These are phyloP conservation scores for Ophiostoma sp. DNA, from an alignment of 2,329 filamentous ascomycete genomes.

Conservation along the genomic window DNA sequence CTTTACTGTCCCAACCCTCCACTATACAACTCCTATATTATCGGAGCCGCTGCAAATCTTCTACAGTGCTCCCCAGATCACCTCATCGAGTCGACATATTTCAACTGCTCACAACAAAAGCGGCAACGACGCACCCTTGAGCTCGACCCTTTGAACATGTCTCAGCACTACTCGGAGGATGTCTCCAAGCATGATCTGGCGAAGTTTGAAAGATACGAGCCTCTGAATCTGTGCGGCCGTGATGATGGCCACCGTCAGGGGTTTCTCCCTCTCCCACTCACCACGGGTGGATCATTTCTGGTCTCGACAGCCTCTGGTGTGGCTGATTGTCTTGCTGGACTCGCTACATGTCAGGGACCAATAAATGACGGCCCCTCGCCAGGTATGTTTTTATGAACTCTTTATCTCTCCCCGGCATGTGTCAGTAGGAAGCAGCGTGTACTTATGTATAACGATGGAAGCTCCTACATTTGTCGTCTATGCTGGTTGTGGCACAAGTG, in stretches of 20 bases:
- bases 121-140: background rate
- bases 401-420: background rate
- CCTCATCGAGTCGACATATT: background rate
- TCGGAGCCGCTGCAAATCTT: conserved; percentile 21
- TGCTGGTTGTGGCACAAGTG: background rate
- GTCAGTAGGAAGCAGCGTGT: too few relatives aligned
- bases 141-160: background rate
- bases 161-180: background rate
- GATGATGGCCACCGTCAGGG: background rate
- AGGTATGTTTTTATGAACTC: conserved; percentile 31
- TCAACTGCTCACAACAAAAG: background rate
- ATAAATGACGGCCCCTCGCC: conserved; percentile 32
- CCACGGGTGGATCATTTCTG: conserved; percentile 14
- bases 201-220: background rate
- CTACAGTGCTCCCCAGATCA: background rate
- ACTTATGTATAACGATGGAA: too few relatives aligned
- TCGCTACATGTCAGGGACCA: conserved; percentile 36
- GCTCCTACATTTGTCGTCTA: too few relatives aligned
- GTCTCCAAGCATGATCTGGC: background rate
- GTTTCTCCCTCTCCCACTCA: conserved; percentile 21
- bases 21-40: conserved; percentile 28
- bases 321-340: conserved; percentile 26
- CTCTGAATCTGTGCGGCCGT: background rate
- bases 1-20: conserved; percentile 26
- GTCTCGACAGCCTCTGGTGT: conserved; percentile 17